Evolutionary conservation across 73 alveolate genomes (phyloP), one percentile per base, ranked within the genome.

Genomic region (Symbiodinium pilosum): DNA sequence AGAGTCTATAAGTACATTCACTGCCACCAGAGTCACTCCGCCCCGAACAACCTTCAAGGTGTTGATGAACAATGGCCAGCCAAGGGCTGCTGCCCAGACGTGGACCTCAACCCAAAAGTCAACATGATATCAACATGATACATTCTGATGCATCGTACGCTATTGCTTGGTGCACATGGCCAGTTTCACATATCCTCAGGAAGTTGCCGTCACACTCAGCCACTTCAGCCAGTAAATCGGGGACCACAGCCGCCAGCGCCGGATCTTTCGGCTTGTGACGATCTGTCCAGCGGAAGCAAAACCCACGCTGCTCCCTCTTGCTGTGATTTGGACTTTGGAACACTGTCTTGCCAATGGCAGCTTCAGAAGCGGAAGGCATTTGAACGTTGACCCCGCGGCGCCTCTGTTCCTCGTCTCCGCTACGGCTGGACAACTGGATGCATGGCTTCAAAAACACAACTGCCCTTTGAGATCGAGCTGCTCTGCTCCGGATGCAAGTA

Each of bases 211-310:
- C n/a, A 91, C 97, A 71, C 97, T 91, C 41, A 91, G 97, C 97
- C 97, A 91, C 20, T 91, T 91, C 43, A 91, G 81, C 97, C 97
- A 91, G 77, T 69, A 91, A 40, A 91, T 83, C 20, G 88, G 83
- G 18, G 97, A 91, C 3, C 47, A 41, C 47, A 91, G 9, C 7
- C 88, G 87, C 81, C 97, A 59, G 43, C 77, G 75, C 20, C 77
- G 77, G 43, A 91, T 84, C 81, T 84, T 34, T 20, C 97, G 51
- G 42, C 97, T 52, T 20, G 97, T 91, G 39, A 91, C 97, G 39
- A 91, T 91, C 81, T 91, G 89, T 5, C 89, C 24, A 38, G 81
- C 36, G 26, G 36, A 6, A 24, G 68, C 32, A 54, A n/a, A 8
- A 4, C 26, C 64, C 24, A n/a, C 20, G 26, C 73, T 54, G 20